Evolutionary conservation across 177 flowering plant genomes (phyloP).

Genomic region (Vitis hybrid): DNA sequence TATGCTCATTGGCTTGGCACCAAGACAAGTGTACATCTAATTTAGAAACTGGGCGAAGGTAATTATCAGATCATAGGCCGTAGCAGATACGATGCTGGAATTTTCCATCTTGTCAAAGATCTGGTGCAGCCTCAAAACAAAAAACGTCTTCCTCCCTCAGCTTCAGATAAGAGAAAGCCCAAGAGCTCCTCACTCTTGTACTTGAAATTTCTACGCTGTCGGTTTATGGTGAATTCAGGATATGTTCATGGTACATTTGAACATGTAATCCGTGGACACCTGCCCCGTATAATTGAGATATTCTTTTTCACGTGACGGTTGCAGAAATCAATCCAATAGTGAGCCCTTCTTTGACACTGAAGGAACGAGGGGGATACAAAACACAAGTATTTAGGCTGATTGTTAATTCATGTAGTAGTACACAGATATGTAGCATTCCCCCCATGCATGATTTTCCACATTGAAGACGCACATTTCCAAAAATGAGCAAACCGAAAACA

Average conservation of each 20-base stretch:
- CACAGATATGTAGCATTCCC: background rate
- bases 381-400: background rate
- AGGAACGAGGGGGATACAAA: background rate
- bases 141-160: background rate
- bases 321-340: background rate
- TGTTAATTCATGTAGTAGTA: background rate
- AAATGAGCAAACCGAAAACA: background rate
- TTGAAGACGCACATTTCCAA: constrained; percentile 4
- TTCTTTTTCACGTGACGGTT: background rate
- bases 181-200: background rate
- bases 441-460: constrained; percentile 11
- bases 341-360: background rate
- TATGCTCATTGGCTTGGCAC: too few species aligned
- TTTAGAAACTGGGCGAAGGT: too few species aligned
- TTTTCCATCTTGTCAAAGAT: too few species aligned
- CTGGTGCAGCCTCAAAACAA: too few species aligned
- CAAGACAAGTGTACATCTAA: too few species aligned
- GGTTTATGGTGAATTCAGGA: background rate
- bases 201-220: background rate
- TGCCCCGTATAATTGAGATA: constrained; percentile 8
- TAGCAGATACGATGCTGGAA: too few species aligned
- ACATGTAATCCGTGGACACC: constrained; percentile 6
- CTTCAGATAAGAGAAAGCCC: background rate
- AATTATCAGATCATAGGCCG: too few species aligned
- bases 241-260: background rate